phyloP scores from a whole-genome alignment of 2,329 filamentous ascomycete species.

The Trematosphaeria pertusa region DNA sequence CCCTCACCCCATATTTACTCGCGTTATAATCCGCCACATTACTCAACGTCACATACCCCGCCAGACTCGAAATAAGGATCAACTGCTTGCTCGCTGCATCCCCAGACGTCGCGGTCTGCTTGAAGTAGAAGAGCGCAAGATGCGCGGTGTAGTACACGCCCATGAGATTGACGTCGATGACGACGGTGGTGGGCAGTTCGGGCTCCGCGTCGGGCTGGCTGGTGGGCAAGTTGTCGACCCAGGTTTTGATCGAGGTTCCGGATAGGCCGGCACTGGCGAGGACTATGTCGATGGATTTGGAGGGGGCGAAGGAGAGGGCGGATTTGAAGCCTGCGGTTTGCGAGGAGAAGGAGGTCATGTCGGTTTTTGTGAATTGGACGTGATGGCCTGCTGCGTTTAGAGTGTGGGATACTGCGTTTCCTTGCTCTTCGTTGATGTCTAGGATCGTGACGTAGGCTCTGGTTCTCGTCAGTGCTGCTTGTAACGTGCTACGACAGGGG shows the following conservation, averaged over 20 bases:
- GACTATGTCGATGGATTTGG: constrained; percentile 35
- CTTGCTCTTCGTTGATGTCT: constrained; percentile 25
- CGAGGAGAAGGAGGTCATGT: constrained; percentile 34
- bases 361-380: constrained; percentile 35
- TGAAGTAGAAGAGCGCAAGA: constrained; percentile 43
- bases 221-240: constrained; percentile 15
- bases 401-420: constrained; percentile 19
- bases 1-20: constrained; percentile 24
- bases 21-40: constrained; percentile 20
- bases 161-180: constrained; percentile 34
- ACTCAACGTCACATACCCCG: constrained; percentile 19
- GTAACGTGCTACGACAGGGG: background rate
- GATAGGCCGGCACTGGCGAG: constrained; percentile 34
- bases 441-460: constrained; percentile 35
- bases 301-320: constrained; percentile 26
- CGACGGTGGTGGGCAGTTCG: constrained; percentile 31
- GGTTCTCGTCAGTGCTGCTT: background rate
- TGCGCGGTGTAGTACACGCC: constrained; percentile 35
- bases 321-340: constrained; percentile 40
- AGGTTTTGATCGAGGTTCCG: constrained; percentile 3
- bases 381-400: constrained; percentile 1
- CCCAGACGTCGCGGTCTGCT: constrained; percentile 2
- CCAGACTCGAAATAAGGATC: constrained; percentile 24
- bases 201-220: constrained; percentile 10
- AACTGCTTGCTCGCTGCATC: constrained; percentile 19